Base-by-base conservation (phyloP, 1,284 basidiomycete genomes). In the Microbotryomycetes sp. region DNA sequence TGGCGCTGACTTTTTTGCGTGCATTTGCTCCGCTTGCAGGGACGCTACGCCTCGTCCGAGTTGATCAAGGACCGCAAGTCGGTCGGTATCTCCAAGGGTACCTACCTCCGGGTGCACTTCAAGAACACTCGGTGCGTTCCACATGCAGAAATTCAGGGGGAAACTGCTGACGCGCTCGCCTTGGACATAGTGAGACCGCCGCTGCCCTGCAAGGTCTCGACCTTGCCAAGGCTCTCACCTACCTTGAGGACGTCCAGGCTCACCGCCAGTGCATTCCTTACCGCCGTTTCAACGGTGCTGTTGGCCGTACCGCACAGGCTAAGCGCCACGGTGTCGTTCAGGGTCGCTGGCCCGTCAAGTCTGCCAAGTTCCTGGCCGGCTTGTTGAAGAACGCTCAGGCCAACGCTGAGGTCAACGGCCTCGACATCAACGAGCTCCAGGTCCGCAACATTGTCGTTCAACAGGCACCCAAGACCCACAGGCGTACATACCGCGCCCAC, bases 291-390 rank as follows among this genome's bases (percentile, higher is more conserved):
- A 81, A 91, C 75, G 96, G 96, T 76, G 91, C 93, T 81, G 91
- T 97, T 49, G 96, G 96, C 74, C 88, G 96, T 74, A 88, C 94
- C 72, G 86, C 87, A 76, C 96, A 98, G 82, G 96, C 92, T 65
- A 97, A 97, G 81, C 86, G 58, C 45, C 60, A 62, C 62, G 67
- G 67, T 57, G 65, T 69, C 57, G 67, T 69, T 52, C 67, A 69
- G 62, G 76, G 96, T 87, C 96, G 96, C 77, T 98, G 96, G 96
- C 96, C 96, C 77, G 92, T 92, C 81, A 98, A 99, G 82, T 97
- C 45, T 64, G 86, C 97, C 79, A 87, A 88, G 78, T 97, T 93
- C 83, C 86, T 99, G 75, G 83, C 88, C 69, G 86, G 89, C 71
- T 85, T 99, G 62, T 80, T 99, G 73, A 98, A 98, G 85, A 99